Base-by-base conservation (phyloP, 1,284 basidiomycete species). In the Heterobasidion annosum region DNA sequence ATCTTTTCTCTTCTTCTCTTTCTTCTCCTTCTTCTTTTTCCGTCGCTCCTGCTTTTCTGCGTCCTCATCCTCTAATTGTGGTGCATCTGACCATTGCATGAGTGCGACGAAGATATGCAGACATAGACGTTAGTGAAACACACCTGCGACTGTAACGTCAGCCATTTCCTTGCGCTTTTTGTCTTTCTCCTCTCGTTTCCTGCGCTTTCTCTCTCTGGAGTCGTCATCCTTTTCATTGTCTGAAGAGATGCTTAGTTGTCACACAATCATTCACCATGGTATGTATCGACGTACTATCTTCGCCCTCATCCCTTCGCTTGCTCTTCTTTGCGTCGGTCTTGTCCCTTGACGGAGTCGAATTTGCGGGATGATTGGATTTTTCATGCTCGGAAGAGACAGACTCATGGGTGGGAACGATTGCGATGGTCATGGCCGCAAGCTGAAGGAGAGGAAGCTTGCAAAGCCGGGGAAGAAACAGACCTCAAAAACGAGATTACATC, bases 11-110 rank as follows among this genome's bases (percentile, higher is more conserved):
- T 65, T 64, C 58, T 64, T 66, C 25, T 63, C 59, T 37, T 54
- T 65, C 52, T 56, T 62, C 53, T 63, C 60, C 51, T 59, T 63
- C 58, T 63, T 67, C 54, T 63, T 62, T 55, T 63, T 66, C 40
- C 54, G 56, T 56, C 54, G 60, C 61, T 64, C 64, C 61, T 65
- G 66, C 61, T 67, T 69, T 49, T 57, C 25, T 25, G 25, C 55
- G 46, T 60, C 48, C 18, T 57, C 59, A 18, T 55, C 57, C 34
- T 46, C 55, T 12, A 40, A 35, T 12, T 19, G 37, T 32, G 2
- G 45, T 13, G 18, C 2, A 47, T 42, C 42, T 52, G 48, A 48
- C 53, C 4, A 34, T 13, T 44, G 51, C 32, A 15, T 35, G 19
- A 19, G 50, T 9, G 12, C 32, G 12, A 32, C 48, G 10, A 50